phyloP scores from a whole-genome alignment of 2,329 filamentous ascomycete genomes.

The Paecilomyces dactylethromorphus region DNA sequence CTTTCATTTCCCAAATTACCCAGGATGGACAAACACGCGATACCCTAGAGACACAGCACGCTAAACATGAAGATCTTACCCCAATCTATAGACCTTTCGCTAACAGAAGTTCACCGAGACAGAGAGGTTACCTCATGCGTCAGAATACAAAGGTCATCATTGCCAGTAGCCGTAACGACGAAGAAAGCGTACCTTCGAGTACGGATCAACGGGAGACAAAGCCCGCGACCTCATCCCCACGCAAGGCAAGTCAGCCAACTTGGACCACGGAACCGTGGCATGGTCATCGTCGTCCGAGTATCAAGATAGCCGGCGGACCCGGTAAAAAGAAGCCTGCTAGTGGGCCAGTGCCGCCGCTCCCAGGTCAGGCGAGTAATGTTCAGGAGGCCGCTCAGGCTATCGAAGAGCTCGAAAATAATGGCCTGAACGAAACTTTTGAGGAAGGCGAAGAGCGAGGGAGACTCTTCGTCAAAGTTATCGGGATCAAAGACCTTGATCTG shows the following conservation, averaged over 20 bases:
- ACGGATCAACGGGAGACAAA: constrained; percentile 42
- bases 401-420: constrained; percentile 59
- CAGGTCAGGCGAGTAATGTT: constrained; percentile 72
- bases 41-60: constrained; percentile 12
- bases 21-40: constrained; percentile 11
- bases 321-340: constrained; percentile 54
- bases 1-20: constrained; percentile 5
- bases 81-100: constrained; percentile 42
- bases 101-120: constrained; percentile 59
- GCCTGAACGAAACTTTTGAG: constrained; percentile 55
- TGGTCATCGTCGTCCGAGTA: constrained; percentile 65
- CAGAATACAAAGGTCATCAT: constrained; percentile 97
- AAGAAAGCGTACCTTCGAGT: constrained; percentile 31
- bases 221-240: constrained; percentile 59
- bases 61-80: constrained; percentile 21
- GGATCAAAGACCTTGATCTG: constrained; percentile 89
- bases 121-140: constrained; percentile 98
- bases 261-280: constrained; percentile 99
- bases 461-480: constrained; percentile 97
- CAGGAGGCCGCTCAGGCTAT: constrained; percentile 56
- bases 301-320: constrained; percentile 51
- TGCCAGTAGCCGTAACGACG: constrained; percentile 69
- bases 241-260: constrained; percentile 76
- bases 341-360: constrained; percentile 72
- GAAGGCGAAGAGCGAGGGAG: constrained; percentile 83